Evolutionary conservation across 306 rosid genomes (phyloP).

Genomic region (Malus asiatica): DNA sequence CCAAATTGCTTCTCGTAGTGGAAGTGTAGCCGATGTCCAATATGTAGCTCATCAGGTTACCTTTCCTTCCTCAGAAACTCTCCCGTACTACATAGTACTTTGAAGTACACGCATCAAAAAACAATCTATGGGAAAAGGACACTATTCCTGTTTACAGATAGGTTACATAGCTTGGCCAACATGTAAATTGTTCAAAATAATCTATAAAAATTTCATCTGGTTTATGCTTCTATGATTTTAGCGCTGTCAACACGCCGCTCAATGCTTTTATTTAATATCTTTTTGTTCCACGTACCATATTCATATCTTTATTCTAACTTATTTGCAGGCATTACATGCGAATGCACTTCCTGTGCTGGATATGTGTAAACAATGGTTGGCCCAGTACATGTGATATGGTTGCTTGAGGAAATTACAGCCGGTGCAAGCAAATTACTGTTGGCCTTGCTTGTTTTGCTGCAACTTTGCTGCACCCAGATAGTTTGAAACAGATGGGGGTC

Average conservation of each 20-base stretch:
- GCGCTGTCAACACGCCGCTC: background rate
- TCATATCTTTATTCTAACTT: conserved; percentile 13
- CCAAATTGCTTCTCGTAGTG: conserved; percentile 97
- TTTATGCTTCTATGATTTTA: background rate
- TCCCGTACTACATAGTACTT: background rate
- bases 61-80: conserved; percentile 10
- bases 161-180: background rate
- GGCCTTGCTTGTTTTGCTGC: conserved; percentile 12
- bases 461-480: background rate
- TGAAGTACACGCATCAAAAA: background rate
- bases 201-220: background rate
- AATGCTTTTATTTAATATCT: background rate
- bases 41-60: conserved; percentile 97
- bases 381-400: conserved; percentile 70
- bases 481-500: conserved; percentile 13
- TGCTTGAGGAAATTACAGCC: conserved; percentile 9
- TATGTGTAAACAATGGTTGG: conserved; percentile 99
- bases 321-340: conserved; percentile 88
- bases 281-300: background rate
- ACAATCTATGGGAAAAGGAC: background rate
- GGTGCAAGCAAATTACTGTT: background rate
- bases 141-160: background rate
- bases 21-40: conserved; percentile 98
- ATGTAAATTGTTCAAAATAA: background rate
- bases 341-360: conserved; percentile 97